phyloP scores from a whole-genome alignment of 176 grass and related monocot species.

The Avena eriantha region DNA sequence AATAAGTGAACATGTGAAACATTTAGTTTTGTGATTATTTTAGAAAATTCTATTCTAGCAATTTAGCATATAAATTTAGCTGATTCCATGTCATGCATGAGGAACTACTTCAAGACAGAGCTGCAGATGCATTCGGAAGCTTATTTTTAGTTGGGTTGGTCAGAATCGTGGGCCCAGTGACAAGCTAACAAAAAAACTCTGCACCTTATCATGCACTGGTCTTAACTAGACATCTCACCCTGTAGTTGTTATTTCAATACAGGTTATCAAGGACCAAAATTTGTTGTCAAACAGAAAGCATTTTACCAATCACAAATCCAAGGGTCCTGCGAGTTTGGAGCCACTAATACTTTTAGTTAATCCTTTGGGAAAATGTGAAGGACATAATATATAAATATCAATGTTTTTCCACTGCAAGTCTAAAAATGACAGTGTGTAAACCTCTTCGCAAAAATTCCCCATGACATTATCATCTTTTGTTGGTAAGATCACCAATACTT shows the following conservation, averaged over 20 bases:
- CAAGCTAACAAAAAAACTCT: conserved; percentile 85
- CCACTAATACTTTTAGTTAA: too few relatives aligned
- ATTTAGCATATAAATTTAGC: conserved; percentile 28
- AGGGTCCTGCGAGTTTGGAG: neutral
- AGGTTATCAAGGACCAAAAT: conserved; percentile 88
- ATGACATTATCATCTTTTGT: neutral
- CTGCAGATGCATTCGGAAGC: conserved; percentile 89
- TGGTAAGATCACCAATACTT: neutral
- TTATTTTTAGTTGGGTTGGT: conserved; percentile 88
- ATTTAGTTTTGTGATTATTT: conserved; percentile 11
- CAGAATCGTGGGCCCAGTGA: conserved; percentile 87
- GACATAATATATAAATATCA: too few relatives aligned
- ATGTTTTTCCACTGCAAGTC: too few relatives aligned
- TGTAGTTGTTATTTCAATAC: conserved; percentile 78
- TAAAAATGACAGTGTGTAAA: too few relatives aligned
- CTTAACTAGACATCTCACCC: conserved; percentile 82
- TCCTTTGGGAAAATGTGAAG: too few relatives aligned
- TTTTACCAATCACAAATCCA: conserved; percentile 60
- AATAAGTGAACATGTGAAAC: conserved; percentile 81
- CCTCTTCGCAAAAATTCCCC: neutral
- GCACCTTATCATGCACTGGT: conserved; percentile 82
- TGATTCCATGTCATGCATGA: conserved; percentile 61
- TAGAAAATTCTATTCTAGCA: conserved; percentile 23
- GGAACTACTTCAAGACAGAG: conserved; percentile 93
- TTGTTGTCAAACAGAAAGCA: conserved; percentile 74